Conservation (phyloP, 768 basidiomycete species). For the Amanita molliuscula region DNA sequence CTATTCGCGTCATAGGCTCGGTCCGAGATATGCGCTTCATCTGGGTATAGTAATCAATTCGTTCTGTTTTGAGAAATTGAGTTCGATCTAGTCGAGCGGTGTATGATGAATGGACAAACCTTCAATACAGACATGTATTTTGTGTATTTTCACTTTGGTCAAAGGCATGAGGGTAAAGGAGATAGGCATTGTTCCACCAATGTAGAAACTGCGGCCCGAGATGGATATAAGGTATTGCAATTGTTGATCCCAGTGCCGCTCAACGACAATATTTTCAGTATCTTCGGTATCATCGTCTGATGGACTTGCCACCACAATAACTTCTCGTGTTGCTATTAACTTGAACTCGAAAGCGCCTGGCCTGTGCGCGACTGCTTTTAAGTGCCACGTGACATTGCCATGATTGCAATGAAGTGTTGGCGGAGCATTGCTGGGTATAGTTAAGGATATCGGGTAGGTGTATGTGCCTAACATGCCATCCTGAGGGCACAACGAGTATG, state of each 20-base stretch:
- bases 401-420: constrained; percentile 67
- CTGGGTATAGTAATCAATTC: constrained; percentile 69
- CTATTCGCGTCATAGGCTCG: constrained; percentile 50
- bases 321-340: constrained; percentile 58
- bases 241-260: constrained; percentile 87
- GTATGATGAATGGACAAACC: constrained; percentile 34
- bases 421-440: constrained; percentile 70
- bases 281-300: constrained; percentile 84
- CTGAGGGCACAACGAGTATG: neutral
- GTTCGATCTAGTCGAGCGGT: neutral
- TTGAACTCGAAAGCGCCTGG: constrained; percentile 75
- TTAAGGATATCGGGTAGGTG: constrained; percentile 88
- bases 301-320: constrained; percentile 65
- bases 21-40: constrained; percentile 58
- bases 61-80: constrained; percentile 37
- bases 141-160: constrained; percentile 72
- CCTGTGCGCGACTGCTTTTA: constrained; percentile 76
- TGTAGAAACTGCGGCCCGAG: constrained; percentile 64
- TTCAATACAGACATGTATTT: constrained; percentile 67
- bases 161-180: constrained; percentile 76
- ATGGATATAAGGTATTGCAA: constrained; percentile 72
- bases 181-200: constrained; percentile 77
- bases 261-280: constrained; percentile 67
- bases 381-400: constrained; percentile 68
- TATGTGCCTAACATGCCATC: constrained; percentile 57